Conservation (phyloP, 352 stramenopile species). For the Pythium diclinum region DNA sequence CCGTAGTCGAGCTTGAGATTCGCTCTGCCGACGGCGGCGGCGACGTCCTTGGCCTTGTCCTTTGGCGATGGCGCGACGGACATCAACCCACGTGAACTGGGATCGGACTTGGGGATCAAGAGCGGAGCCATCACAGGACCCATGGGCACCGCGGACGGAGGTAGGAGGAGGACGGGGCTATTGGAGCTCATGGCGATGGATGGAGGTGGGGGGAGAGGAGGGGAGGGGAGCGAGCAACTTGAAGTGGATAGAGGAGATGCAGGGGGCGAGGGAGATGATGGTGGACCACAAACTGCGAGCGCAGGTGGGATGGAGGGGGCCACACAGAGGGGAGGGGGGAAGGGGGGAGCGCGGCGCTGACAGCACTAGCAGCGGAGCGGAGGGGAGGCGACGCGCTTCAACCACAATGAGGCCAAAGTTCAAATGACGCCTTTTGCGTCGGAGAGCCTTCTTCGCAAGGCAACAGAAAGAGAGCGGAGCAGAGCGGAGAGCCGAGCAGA, state of each 20-base stretch:
- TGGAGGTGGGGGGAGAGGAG: background rate
- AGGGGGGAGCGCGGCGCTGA: constrained; percentile 3
- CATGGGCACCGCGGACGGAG: constrained; percentile 22
- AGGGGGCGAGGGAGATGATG: constrained; percentile 11
- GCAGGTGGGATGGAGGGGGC: constrained; percentile 13
- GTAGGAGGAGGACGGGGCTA: constrained; percentile 27
- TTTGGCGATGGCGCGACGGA: background rate
- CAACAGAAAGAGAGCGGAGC: constrained; percentile 11
- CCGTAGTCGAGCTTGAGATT: constrained; percentile 12
- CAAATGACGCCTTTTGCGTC: constrained; percentile 49
- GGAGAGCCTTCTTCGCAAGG: constrained; percentile 11
- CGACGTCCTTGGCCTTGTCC: constrained; percentile 16
- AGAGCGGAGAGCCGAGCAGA: constrained; percentile 4
- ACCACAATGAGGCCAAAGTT: constrained; percentile 52
- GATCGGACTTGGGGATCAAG: constrained; percentile 11
- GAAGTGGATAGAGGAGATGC: constrained; percentile 17
- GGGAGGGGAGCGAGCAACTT: constrained; percentile 9
- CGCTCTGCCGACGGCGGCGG: constrained; percentile 6
- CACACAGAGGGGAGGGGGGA: constrained; percentile 15
- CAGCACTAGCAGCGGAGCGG: constrained; percentile 3
- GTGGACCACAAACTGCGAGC: constrained; percentile 15
- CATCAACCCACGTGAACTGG: constrained; percentile 19
- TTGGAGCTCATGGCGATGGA: constrained; percentile 28
- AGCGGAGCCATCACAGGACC: constrained; percentile 22
- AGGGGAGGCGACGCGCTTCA: constrained; percentile 33